Percentiles rank a stretch among this genome's conserved stretches.
These are phyloP conservation scores for Kwoniella heveanensis DNA, from an alignment of 768 basidiomycete species.

Conservation along the genomic window DNA sequence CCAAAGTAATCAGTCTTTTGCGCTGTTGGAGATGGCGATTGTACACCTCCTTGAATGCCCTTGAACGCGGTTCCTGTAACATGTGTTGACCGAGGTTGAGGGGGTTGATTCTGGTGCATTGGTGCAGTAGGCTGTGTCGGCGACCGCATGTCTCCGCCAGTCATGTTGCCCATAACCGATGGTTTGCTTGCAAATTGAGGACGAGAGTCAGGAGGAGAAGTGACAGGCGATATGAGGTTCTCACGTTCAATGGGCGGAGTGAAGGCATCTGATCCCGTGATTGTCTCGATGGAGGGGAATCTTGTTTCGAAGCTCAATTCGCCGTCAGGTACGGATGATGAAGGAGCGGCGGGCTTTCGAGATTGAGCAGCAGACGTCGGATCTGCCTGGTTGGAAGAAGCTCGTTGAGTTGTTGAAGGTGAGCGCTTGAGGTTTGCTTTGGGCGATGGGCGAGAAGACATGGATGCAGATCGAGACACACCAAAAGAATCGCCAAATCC, in stretches of 20 bases:
- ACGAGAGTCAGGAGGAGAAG: slow-evolving; percentile 20
- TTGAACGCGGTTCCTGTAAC: slow-evolving; percentile 55
- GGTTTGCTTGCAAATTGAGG: slow-evolving; percentile 22
- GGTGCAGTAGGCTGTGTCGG: slow-evolving; percentile 14
- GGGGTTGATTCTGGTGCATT: slow-evolving; percentile 10
- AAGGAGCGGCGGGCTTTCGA: slow-evolving; percentile 25
- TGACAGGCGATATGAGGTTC: slow-evolving; percentile 33
- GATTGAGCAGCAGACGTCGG: slow-evolving; percentile 7
- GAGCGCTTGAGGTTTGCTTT: not conserved
- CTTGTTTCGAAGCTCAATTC: slow-evolving; percentile 63
- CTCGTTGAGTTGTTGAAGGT: not conserved
- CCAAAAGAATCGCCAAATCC: slow-evolving; percentile 39
- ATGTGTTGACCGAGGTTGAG: slow-evolving; percentile 52
- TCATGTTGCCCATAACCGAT: slow-evolving; percentile 50
- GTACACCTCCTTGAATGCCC: slow-evolving; percentile 4
- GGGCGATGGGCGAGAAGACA: slow-evolving; percentile 8
- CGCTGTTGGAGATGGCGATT: slow-evolving; percentile 15
- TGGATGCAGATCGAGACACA: slow-evolving; percentile 1
- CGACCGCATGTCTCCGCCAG: slow-evolving; percentile 39
- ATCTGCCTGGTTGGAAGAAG: slow-evolving; percentile 5
- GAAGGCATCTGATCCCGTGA: slow-evolving; percentile 51
- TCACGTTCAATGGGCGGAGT: slow-evolving; percentile 10
- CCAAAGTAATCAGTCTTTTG: slow-evolving; percentile 33
- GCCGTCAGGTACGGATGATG: slow-evolving; percentile 32
- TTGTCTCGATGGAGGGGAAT: slow-evolving; percentile 84